A percentile compares a stretch with the other conserved stretches of the same genome.
Conservation (phyloP, 495 filamentous ascomycete genomes). For the Xylaria palmicola region DNA sequence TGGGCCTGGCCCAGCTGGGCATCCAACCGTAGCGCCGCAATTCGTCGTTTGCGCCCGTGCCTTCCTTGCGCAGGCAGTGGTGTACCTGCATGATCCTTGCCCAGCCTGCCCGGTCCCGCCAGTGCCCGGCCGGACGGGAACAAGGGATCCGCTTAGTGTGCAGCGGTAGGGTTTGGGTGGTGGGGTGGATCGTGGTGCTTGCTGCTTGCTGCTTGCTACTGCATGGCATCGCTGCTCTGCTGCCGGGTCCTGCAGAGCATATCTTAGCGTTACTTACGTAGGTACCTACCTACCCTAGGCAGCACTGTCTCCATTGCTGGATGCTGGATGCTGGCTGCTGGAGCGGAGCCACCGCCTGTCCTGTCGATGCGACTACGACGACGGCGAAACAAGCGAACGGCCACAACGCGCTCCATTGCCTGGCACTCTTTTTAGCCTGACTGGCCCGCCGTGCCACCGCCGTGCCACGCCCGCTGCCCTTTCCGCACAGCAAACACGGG, state of each 20-base stretch:
- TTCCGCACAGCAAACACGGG: constrained; percentile 27
- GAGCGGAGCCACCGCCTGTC: no score
- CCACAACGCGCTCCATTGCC: constrained; percentile 20
- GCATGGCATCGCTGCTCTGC: constrained; percentile 2
- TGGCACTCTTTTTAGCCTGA: constrained; percentile 19
- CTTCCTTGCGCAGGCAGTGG: not conserved
- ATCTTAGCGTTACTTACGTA: not conserved
- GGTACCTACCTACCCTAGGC: not conserved
- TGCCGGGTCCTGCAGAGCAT: constrained; percentile 2
- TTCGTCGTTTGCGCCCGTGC: not conserved
- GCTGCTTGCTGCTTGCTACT: no score
- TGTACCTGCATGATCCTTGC: constrained; percentile 15
- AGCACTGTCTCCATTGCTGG: no score
- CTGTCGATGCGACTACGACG: constrained; percentile 10
- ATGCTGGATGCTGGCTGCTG: no score
- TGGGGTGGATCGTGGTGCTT: constrained; percentile 1
- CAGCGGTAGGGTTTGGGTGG: constrained; percentile 1
- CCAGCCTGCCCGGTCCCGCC: not conserved
- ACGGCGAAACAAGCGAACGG: constrained; percentile 6
- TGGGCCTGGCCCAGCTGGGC: not conserved
- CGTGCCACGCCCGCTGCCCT: not conserved
- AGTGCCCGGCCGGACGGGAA: constrained; percentile 12
- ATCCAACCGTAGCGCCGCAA: constrained; percentile 2
- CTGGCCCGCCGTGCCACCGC: not conserved
- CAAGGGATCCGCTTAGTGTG: constrained; percentile 14